Conservation (phyloP, 148 eudicot genomes). For the Diospyros kaki region DNA sequence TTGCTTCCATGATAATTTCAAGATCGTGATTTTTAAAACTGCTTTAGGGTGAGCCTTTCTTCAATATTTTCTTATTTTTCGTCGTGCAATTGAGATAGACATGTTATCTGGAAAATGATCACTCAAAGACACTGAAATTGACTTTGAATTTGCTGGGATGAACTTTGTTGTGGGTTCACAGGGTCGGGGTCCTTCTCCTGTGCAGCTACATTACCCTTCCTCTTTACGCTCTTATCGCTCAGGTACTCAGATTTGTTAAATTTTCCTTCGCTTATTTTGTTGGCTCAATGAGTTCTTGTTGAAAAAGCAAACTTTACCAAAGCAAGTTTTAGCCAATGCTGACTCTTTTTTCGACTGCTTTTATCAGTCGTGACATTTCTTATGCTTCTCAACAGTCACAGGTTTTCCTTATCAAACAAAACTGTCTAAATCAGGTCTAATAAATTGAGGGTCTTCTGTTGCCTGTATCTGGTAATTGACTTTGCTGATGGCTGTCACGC, state of each 20-base stretch:
- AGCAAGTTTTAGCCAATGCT: too few species aligned
- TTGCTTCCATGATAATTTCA: slow-evolving; percentile 52
- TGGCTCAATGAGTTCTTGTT: too few species aligned
- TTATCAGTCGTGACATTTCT: too few species aligned
- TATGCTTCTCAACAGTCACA: too few species aligned
- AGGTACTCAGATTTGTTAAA: slow-evolving; percentile 33
- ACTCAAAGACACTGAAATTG: background rate
- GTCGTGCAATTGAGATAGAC: background rate
- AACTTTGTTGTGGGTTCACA: slow-evolving; percentile 20
- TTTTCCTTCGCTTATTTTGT: too few species aligned
- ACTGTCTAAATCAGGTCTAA: too few species aligned
- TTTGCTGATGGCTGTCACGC: too few species aligned
- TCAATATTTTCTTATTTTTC: background rate
- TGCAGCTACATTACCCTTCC: slow-evolving; percentile 87
- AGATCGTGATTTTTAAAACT: slow-evolving; percentile 33
- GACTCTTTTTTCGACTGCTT: too few species aligned
- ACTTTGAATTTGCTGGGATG: background rate
- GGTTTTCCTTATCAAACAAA: too few species aligned
- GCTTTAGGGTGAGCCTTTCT: slow-evolving; percentile 43
- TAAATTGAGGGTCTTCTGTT: too few species aligned
- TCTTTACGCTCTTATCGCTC: slow-evolving; percentile 71
- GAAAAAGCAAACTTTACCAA: too few species aligned
- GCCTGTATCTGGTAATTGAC: too few species aligned
- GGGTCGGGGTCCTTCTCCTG: slow-evolving; percentile 49
- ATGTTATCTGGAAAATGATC: background rate